A percentile compares a stretch with the other conserved stretches of the same genome.
Evolutionary conservation across 2,329 filamentous ascomycete genomes (phyloP).

Genomic region (Alternaria triticimaculans): DNA sequence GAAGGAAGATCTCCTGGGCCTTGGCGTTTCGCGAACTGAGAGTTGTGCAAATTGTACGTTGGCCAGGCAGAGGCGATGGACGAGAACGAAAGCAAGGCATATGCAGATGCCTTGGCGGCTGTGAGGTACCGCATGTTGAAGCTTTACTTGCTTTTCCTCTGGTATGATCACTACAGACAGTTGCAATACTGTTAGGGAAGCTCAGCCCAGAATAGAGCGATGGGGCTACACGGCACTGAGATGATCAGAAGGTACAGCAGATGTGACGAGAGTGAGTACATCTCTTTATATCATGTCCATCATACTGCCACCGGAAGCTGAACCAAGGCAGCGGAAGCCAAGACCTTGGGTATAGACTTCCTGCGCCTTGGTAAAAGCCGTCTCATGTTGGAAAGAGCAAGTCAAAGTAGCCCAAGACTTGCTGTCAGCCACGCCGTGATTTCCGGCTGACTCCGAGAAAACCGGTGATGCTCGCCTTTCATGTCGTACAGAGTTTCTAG

Average conservation of each 20-base stretch:
- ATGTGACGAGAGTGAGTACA: not conserved
- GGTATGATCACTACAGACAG: not conserved
- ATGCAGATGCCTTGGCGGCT: slow-evolving; percentile 5
- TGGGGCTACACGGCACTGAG: too few relatives aligned
- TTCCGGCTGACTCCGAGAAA: not conserved
- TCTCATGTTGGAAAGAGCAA: not conserved
- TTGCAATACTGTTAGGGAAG: not conserved
- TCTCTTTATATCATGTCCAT: slow-evolving; percentile 4
- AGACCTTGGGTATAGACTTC: not conserved
- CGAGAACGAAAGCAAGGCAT: slow-evolving; percentile 10
- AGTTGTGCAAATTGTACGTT: slow-evolving; percentile 21
- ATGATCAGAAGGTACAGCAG: not conserved
- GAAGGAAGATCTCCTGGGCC: slow-evolving; percentile 10
- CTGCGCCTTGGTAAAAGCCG: not conserved
- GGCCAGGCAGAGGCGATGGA: slow-evolving; percentile 20
- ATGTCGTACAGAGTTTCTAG: not conserved
- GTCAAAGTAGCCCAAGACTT: not conserved
- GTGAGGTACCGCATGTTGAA: slow-evolving; percentile 11
- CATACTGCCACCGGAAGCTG: not conserved
- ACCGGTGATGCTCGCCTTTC: not conserved
- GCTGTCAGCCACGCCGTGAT: not conserved
- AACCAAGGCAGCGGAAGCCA: not conserved
- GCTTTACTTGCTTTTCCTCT: not conserved
- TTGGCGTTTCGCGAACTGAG: slow-evolving; percentile 18
- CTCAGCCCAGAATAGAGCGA: not conserved